Base-by-base conservation (phyloP, 2,329 filamentous ascomycete species). In the Rhinocladiella mackenziei region DNA sequence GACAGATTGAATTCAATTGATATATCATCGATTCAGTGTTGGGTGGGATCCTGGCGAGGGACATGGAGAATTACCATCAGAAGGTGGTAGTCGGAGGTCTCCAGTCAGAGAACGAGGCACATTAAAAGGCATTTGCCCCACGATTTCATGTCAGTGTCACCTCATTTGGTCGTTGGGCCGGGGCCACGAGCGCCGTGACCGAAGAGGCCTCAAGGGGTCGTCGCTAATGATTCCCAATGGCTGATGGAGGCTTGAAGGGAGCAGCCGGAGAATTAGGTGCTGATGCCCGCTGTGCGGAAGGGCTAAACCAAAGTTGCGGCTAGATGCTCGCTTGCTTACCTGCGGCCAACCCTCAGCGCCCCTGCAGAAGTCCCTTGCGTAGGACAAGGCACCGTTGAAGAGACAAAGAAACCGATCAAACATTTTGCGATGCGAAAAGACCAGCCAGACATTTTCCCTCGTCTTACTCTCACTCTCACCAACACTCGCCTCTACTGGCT, bases 121-220 rank as follows among this genome's bases (percentile, higher is more conserved):
- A n/a, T n/a, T n/a, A n/a, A n/a, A n/a, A n/a, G n/a, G n/a, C 29
- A 30, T 34, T 17, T 39, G 39, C 45, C 45, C 45, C 45, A 47
- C 44, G 44, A 42, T 44, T 32, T 41, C 18, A 26, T 38, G 18
- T 14, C 15, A 10, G 14, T 15, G 25, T 20, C 38, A 13, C 18
- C 18, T 18, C 13, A 28, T n/a, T 5, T 32, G 19, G 31, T n/a
- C n/a, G n/a, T n/a, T n/a, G n/a, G n/a, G n/a, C n/a, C n/a, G n/a
- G n/a, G n/a, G n/a, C n/a, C n/a, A n/a, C n/a, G n/a, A n/a, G n/a
- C n/a, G n/a, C n/a, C n/a, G n/a, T n/a, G n/a, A n/a, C n/a, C n/a
- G n/a, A n/a, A n/a, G n/a, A n/a, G n/a, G n/a, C n/a, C n/a, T n/a
- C n/a, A n/a, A n/a, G n/a, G n/a, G n/a, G n/a, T n/a, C n/a, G n/a